These are phyloP conservation scores for Rutstroemia sp. DNA, from an alignment of 2,329 filamentous ascomycete species.

Conservation along the genomic window DNA sequence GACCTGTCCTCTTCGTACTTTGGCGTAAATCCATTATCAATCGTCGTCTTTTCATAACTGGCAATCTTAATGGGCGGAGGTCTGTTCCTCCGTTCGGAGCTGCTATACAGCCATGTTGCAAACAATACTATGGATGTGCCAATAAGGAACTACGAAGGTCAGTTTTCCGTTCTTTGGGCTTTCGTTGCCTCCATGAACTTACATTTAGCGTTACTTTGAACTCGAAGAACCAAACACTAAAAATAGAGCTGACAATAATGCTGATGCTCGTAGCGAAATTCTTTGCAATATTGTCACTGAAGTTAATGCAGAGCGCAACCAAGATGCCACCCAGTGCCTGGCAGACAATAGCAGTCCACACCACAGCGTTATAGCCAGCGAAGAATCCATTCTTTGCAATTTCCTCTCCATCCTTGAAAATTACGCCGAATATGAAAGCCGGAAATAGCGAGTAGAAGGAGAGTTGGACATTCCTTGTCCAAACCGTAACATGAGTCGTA, in stretches of 20 bases:
- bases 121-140: conserved; percentile 73
- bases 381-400: conserved; percentile 87
- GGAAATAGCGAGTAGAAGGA: conserved; percentile 92
- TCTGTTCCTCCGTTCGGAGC: conserved; percentile 51
- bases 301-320: conserved; percentile 74
- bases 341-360: conserved; percentile 77
- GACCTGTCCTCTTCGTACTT: conserved; percentile 25
- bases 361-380: conserved; percentile 85
- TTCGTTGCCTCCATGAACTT: conserved; percentile 33
- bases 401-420: conserved; percentile 78
- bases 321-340: conserved; percentile 81
- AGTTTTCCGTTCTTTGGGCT: background rate
- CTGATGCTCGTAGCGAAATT: conserved; percentile 91
- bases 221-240: conserved; percentile 79
- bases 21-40: conserved; percentile 29
- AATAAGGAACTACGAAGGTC: conserved; percentile 59
- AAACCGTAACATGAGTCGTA: conserved; percentile 67
- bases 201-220: conserved; percentile 67
- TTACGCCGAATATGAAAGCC: conserved; percentile 75
- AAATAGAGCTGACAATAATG: conserved; percentile 78
- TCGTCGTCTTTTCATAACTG: conserved; percentile 61
- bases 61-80: conserved; percentile 63
- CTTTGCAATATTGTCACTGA: conserved; percentile 84
- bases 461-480: conserved; percentile 91
- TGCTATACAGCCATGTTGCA: conserved; percentile 80